Evolutionary conservation across 208 protist genomes (phyloP).

Genomic region (Leishmania lainsoni): DNA sequence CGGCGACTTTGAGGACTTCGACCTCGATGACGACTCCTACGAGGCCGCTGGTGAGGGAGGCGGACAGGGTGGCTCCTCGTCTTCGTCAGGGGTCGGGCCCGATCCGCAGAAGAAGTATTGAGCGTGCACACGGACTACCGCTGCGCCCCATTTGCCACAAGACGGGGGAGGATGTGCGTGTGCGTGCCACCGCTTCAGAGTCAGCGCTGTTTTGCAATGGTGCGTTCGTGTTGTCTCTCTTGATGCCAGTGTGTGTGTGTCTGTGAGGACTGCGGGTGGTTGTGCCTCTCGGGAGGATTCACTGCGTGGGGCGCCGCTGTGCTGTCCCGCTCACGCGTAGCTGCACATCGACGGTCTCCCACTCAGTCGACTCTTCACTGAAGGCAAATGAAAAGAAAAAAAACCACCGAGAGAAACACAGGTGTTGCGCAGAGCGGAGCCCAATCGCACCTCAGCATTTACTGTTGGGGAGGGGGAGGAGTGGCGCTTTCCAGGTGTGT

Average conservation of each 20-base stretch:
- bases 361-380: not conserved
- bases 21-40: constrained; percentile 81
- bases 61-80: not conserved
- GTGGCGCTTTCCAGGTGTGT: not conserved
- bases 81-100: constrained; percentile 24
- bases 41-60: constrained; percentile 65
- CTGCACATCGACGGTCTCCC: not conserved
- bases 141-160: too few species aligned
- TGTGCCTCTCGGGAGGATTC: not conserved
- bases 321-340: not conserved
- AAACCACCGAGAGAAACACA: not conserved
- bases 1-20: constrained; percentile 85
- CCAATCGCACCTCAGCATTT: not conserved
- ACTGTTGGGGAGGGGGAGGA: too few species aligned
- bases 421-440: not conserved
- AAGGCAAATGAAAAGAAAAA: too few species aligned
- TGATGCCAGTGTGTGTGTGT: not conserved
- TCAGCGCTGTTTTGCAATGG: not conserved
- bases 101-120: constrained; percentile 36
- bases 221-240: not conserved
- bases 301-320: not conserved
- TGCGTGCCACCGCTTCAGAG: not conserved
- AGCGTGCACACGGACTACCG: not conserved
- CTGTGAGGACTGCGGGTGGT: not conserved
- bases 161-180: not conserved